Evolutionary conservation across 352 stramenopile species (phyloP).

Genomic region (Phytophthora colocasiae): DNA sequence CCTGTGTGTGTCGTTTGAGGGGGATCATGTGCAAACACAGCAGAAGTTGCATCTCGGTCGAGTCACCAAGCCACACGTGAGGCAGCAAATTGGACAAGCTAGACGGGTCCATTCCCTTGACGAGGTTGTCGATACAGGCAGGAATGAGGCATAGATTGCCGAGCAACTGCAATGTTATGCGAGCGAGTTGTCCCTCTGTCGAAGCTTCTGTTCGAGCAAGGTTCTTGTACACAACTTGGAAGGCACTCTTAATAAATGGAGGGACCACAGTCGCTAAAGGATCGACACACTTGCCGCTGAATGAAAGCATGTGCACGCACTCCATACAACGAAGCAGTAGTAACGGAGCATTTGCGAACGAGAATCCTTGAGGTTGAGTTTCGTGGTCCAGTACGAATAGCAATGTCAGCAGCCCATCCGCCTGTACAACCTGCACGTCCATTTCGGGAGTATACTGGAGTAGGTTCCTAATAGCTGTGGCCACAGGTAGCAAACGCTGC

Average conservation of each 20-base stretch:
- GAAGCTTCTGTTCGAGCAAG: constrained; percentile 79
- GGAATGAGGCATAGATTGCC: constrained; percentile 88
- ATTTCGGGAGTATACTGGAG: constrained; percentile 87
- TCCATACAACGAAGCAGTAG: constrained; percentile 88
- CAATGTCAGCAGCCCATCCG: constrained; percentile 74
- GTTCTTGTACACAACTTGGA: constrained; percentile 88
- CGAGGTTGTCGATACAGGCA: constrained; percentile 87
- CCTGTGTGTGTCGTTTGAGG: constrained; percentile 87
- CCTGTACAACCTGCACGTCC: constrained; percentile 83
- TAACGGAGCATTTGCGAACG: constrained; percentile 73
- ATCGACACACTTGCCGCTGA: constrained; percentile 85
- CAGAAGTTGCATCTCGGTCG: constrained; percentile 83
- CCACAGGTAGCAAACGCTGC: constrained; percentile 76
- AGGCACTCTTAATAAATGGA: constrained; percentile 86
- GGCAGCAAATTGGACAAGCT: constrained; percentile 75
- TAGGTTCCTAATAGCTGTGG: constrained; percentile 81
- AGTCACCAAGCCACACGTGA: constrained; percentile 80
- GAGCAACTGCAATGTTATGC: constrained; percentile 82
- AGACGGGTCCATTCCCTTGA: constrained; percentile 87
- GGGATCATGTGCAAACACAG: constrained; percentile 90
- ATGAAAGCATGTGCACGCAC: constrained; percentile 89
- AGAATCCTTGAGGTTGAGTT: constrained; percentile 81
- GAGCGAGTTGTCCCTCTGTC: constrained; percentile 81
- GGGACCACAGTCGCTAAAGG: constrained; percentile 75
- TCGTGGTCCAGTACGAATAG: constrained; percentile 86